Conservation (phyloP, 2,329 filamentous ascomycete genomes). For the Dissoconium aciculare region DNA sequence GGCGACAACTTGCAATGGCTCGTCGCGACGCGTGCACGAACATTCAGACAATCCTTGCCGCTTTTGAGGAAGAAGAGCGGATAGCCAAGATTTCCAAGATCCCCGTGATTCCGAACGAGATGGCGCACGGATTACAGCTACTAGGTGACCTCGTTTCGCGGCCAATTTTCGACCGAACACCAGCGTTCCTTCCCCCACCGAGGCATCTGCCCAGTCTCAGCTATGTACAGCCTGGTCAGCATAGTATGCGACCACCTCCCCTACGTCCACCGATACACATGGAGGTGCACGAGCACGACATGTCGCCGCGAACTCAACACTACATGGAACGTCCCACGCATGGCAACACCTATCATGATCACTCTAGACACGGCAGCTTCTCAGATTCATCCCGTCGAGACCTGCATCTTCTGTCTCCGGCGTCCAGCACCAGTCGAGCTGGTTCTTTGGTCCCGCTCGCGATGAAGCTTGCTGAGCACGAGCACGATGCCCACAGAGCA, state of each 20-base stretch:
- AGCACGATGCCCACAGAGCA: conserved; percentile 4
- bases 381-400: neutral
- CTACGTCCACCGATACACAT: neutral
- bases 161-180: too few relatives aligned
- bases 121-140: conserved; percentile 26
- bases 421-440: neutral
- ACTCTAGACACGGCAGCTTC: too few relatives aligned
- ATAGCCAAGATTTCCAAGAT: conserved; percentile 10
- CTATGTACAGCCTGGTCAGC: too few relatives aligned
- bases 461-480: neutral
- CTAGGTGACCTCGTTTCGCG: conserved; percentile 17
- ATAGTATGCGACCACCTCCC: too few relatives aligned
- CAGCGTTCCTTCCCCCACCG: too few relatives aligned
- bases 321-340: neutral
- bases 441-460: neutral
- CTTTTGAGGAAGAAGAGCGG: conserved; percentile 21
- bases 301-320: neutral
- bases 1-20: conserved; percentile 28
- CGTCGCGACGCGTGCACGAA: conserved; percentile 23
- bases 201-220: too few relatives aligned
- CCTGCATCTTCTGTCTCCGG: conserved; percentile 1
- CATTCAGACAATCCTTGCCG: conserved; percentile 23
- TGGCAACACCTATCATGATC: neutral
- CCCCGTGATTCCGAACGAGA: conserved; percentile 25
- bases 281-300: neutral